Base-by-base conservation (phyloP, 2,329 filamentous ascomycete species). In the Ilyonectria sp. region DNA sequence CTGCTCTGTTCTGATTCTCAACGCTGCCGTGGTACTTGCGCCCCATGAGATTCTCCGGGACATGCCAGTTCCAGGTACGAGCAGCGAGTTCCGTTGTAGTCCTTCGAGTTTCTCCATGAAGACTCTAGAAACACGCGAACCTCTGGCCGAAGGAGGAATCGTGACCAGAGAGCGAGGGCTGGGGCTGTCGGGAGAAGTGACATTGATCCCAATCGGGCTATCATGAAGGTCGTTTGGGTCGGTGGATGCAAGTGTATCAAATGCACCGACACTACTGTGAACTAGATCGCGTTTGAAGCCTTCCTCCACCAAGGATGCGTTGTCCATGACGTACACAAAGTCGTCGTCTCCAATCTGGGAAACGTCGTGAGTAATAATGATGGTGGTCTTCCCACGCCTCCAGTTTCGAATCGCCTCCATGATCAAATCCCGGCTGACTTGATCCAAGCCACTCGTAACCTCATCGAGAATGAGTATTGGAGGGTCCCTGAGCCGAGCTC, bases 361-460 rank as follows among this genome's bases (percentile, higher is more conserved):
- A 35, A 96, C 87, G 70, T 98, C 94, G 75, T 98, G 95, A 0
- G 96, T 98, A 74, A 98, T 95, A 71, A 98, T 90, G 58, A 98
- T 93, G 0, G 95, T 98, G 0, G 95, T 98, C 78, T 93, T 96
- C 0, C 88, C 91, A 40, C 82, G 83, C 23, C 96, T 87, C 95
- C 94, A 98, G 21, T 86, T 76, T 8, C 94, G 87, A 59, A 98
- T 91, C 0, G 91, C 89, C 47, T 92, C 88, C 85, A 97, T 91
- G 43, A 97, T 87, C 13, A 90, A 79, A 0, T 82, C 82, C 68
- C 91, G 88, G 63, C 88, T 95, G 10, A 87, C 84, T n/a, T 91
- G 89, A 74, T 98, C 95, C 10, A 98, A 83, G 0, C 93, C 93
- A 78, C 94, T 96, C 0, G 94, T 97, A 1, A 93, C 90, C 78